Evolutionary conservation across 768 basidiomycete genomes (phyloP).

Genomic region (Hygrocybe coccinea): DNA sequence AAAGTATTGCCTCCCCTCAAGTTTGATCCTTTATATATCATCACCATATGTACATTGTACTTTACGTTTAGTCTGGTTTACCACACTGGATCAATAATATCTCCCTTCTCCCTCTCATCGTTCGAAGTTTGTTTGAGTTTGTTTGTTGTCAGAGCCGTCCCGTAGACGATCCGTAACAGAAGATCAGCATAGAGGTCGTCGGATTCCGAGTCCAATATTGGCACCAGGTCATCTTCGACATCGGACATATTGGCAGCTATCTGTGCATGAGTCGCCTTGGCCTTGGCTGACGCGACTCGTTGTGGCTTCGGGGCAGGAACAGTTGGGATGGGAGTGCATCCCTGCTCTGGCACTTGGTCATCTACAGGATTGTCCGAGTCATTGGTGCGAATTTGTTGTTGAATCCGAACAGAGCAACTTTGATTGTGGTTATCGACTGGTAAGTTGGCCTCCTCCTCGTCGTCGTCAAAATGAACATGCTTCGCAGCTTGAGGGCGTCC

Average conservation of each 20-base stretch:
- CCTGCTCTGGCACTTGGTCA: neutral
- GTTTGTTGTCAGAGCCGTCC: too few species aligned
- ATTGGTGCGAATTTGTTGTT: neutral
- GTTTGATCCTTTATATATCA: too few species aligned
- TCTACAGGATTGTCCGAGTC: neutral
- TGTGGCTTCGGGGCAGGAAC: neutral
- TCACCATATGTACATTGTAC: too few species aligned
- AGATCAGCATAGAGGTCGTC: neutral
- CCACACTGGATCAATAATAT: too few species aligned
- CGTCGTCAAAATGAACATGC: neutral
- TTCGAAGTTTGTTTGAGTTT: too few species aligned
- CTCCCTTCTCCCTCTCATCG: too few species aligned
- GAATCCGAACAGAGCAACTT: neutral
- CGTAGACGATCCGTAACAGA: too few species aligned
- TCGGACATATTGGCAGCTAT: neutral
- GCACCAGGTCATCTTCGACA: neutral
- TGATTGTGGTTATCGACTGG: neutral
- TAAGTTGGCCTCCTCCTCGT: neutral
- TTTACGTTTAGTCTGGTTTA: too few species aligned
- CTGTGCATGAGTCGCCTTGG: neutral
- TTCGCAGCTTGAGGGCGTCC: neutral
- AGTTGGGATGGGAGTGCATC: neutral
- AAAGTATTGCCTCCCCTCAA: too few species aligned
- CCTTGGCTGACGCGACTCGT: neutral
- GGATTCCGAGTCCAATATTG: neutral